Evolutionary conservation across 1,284 basidiomycete species (phyloP), one percentile per base, ranked within the genome.

Genomic region (Microbotryomycetes sp.): DNA sequence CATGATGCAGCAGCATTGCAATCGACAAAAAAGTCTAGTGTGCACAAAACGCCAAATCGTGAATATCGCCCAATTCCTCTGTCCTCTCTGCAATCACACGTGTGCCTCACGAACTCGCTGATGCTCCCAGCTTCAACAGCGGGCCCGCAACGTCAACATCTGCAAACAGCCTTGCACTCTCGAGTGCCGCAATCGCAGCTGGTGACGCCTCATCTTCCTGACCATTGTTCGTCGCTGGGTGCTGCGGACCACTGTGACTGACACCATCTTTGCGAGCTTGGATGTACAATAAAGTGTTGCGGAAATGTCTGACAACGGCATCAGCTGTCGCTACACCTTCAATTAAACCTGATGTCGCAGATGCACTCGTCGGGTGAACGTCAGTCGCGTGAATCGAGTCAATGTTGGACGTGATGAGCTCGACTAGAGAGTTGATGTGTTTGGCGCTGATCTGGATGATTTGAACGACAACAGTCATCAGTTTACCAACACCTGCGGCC

Each of bases 391-490:
- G 83, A 68, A 93, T 87, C 66, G 83, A 85, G 77, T 96, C 92
- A 74, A 96, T 89, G 71, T 87, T 89, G 25, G 86, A 85, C 0
- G 89, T 89, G 75, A 96, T 92, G 32, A 96, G 82, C 73, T 96
- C 92, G 25, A 96, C 89, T 51, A 96, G 83, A 64, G 87, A 89
- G 77, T 93, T 94, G 66, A 96, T 86, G 71, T 93, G 96, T 78
- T 93, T 94, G 16, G 92, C 85, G 30, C 90, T 89, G 59, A 92
- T 82, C 88, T 91, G 73, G 4, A 56, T 30, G 56, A n/a, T 42
- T 42, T 12, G 36, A 9, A 12, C 36, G 32, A 29, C 29, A 45
- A 51, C 26, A 49, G 23, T 12, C 25, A 28, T 12, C 49, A 54
- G 49, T 6, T 51, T 9, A 42, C 4, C 19, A 52, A 32, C 55